These are phyloP conservation scores for Neofusicoccum umdonicola DNA, from an alignment of 2,329 filamentous ascomycete species.

Conservation along the genomic window DNA sequence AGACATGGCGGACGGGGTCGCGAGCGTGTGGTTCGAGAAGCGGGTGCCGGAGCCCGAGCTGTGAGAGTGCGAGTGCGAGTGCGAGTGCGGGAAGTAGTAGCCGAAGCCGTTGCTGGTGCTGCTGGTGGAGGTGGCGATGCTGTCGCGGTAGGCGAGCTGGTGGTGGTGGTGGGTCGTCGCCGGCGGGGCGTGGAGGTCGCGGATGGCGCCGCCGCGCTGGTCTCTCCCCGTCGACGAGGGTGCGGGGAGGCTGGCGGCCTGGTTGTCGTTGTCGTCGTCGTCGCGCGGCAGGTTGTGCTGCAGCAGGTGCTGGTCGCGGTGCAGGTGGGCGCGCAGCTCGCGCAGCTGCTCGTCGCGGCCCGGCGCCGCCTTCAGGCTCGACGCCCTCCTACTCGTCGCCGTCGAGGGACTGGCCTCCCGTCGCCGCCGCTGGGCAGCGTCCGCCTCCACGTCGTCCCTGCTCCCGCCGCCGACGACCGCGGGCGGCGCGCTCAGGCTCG, in stretches of 20 bases:
- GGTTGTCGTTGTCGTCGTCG: not conserved
- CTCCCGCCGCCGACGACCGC: not conserved
- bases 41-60: not conserved
- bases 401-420: not conserved
- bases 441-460: no score
- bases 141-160: not conserved
- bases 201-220: not conserved
- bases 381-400: not conserved
- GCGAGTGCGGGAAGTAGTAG: not conserved
- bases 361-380: not conserved
- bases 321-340: constrained; percentile 1
- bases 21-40: not conserved
- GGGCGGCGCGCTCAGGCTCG: not conserved
- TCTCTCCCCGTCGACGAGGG: no score
- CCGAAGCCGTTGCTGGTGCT: not conserved
- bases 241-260: no score
- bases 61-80: not conserved
- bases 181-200: no score
- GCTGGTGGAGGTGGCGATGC: not conserved
- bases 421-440: not conserved
- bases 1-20: constrained; percentile 15
- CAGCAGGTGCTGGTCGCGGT: not conserved
- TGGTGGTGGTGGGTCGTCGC: not conserved
- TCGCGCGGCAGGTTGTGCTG: not conserved
- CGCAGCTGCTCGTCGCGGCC: constrained; percentile 6